Base-by-base conservation (phyloP, 23 red algal genomes). In the Gracilaria gracilis region DNA sequence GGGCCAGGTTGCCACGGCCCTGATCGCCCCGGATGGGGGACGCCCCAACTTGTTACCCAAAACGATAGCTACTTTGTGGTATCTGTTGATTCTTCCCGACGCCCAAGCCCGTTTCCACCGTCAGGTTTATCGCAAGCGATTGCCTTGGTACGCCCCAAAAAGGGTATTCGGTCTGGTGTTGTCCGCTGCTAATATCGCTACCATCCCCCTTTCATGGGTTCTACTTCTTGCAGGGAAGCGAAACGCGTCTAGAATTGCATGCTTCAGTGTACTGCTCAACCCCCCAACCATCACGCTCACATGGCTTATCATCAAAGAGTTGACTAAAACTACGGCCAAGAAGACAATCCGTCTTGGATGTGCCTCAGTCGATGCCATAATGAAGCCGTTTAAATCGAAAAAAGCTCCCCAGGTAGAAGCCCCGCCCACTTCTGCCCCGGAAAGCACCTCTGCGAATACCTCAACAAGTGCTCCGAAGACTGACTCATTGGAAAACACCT, bases 1-100 rank as follows among this genome's bases (percentile, higher is more conserved):
- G 5, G 84, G 67, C 9, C 50, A 75, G 17, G 84, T 88, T 36
- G 36, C 84, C 47, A 88, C 84, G 11, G 58, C 67, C 14, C 54
- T 88, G 8, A 88, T 88, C 84, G 66, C 50, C 6, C 71, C 65
- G 6, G 84, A 88, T 49, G 84, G 84, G 1, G 84, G 84, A 7
- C 38, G 62, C 14, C 50, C 71, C 7, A 88, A 88, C 71, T 53
- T 88, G 34, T 19, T 58, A 67, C 69, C 84, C 24, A 88, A 88
- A 48, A 57, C 71, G 46, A 35, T 88, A 1, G 84, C 84, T 48
- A 88, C 84, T 61, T 64, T 88, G 23, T 88, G 84, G 84, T 88
- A 88, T 32, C 11, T 88, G 0, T 42, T 75, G 29, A 75, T 88
- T 61, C 37, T 88, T 7, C 84, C 84, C 20, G 84, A 88, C 57